Base-by-base conservation (phyloP, 768 basidiomycete genomes). In the Lentinula detonsa region DNA sequence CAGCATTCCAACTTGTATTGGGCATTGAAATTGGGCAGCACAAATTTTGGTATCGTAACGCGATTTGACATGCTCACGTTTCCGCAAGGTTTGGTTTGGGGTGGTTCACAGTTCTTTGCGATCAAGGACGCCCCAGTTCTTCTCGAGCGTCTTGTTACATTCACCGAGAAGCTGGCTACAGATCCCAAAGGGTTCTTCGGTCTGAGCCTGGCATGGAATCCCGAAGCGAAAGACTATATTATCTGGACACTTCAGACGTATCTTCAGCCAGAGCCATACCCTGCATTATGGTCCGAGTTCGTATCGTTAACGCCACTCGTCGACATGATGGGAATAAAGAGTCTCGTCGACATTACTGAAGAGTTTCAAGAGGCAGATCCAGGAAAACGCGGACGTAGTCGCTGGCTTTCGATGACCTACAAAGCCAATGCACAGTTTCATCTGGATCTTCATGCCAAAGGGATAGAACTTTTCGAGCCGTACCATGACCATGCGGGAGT, bases 11-110 rank as follows among this genome's bases (percentile, higher is more conserved):
- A 65, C 51, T 53, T 68, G 6, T 67, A 62, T 50, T 62, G 63
- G 66, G 67, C 65, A 11, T 61, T 68, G 42, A 65, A 65, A 43
- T 50, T 63, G 21, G 67, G 67, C 33, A 65, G 64, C 39, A 68
- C 66, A 15, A 68, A 68, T 49, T 69, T 62, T 50, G 68, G 55
- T 5, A 49, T 69, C 23, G 63, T 69, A 8, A 69, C 68, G 6
- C 68, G 66, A 35, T 69, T 67, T 58, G 65, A 65, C 21, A 64
- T 66, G 61, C 28, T 53, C 10, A 68, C 67, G 5, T 66, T 60
- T 33, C 55, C 65, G 13, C 59, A 63, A 8, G 21, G 55, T 4
- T 62, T 60, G 10, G 60, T 66, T 3, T 66, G 67, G 65, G 67
- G 61, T 3, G 65, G 65, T 15, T 48, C 55, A 1, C 59, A 59